phyloP scores from a whole-genome alignment of 495 filamentous ascomycete species.

The Parachaetomium inaequale region DNA sequence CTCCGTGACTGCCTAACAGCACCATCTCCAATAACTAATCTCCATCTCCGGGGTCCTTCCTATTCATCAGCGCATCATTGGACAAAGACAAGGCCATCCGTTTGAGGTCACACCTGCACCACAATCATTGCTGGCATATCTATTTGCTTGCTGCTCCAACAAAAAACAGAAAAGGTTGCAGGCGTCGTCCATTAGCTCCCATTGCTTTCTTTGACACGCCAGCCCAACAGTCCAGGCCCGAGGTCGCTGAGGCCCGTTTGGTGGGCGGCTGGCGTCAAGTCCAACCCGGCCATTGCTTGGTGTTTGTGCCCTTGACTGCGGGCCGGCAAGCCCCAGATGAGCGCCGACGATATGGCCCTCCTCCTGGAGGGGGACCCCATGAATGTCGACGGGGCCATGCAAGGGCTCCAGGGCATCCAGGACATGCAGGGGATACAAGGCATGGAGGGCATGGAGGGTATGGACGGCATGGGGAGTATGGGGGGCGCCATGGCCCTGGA shows the following conservation, averaged over 20 bases:
- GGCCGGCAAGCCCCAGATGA: conserved; percentile 13
- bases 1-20: neutral
- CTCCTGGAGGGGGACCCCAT: conserved; percentile 30
- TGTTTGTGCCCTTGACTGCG: neutral
- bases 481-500: conserved; percentile 51
- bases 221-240: too few species aligned
- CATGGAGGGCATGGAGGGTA: conserved; percentile 4
- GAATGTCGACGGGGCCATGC: conserved; percentile 3
- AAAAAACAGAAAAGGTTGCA: too few species aligned
- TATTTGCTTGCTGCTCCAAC: too few species aligned
- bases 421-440: conserved; percentile 11
- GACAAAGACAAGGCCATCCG: neutral
- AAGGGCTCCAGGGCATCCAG: conserved; percentile 1
- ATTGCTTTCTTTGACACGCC: too few species aligned
- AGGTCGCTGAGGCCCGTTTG: conserved; percentile 3
- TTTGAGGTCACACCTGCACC: neutral
- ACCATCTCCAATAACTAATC: neutral
- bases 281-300: neutral
- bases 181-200: too few species aligned
- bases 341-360: conserved; percentile 37
- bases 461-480: conserved; percentile 24
- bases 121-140: too few species aligned
- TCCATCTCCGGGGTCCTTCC: too few species aligned
- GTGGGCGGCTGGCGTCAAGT: neutral
- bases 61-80: neutral